Evolutionary conservation across 345 rosid species (phyloP).

Genomic region (Kandelia obovata): DNA sequence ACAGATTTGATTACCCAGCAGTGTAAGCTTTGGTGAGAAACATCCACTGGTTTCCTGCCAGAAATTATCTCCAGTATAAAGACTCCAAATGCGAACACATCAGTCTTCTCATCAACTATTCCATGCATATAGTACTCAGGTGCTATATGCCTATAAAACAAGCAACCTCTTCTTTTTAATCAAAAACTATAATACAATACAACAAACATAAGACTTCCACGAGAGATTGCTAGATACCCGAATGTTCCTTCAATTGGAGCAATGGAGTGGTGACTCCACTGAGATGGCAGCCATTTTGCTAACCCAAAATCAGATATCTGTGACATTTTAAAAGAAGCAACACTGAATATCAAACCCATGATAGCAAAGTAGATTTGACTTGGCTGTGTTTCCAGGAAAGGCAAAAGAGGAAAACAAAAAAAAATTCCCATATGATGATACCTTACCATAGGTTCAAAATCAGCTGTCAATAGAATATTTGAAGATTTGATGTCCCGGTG

Average conservation of each 20-base stretch:
- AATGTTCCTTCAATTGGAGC: conserved; percentile 99
- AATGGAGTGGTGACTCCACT: conserved; percentile 97
- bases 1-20: conserved; percentile 57
- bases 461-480: conserved; percentile 69
- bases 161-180: conserved; percentile 2
- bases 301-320: conserved; percentile 95
- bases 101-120: conserved; percentile 95
- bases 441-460: conserved; percentile 74
- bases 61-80: conserved; percentile 82
- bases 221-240: conserved; percentile 45
- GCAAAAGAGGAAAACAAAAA: not conserved
- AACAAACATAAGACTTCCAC: too few relatives aligned
- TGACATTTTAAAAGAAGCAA: not conserved
- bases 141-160: conserved; percentile 63
- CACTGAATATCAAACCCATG: not conserved
- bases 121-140: conserved; percentile 98
- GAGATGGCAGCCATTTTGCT: conserved; percentile 98
- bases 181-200: not conserved
- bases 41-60: conserved; percentile 84
- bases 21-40: conserved; percentile 85
- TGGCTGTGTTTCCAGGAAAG: too few relatives aligned
- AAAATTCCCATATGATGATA: conserved; percentile 12
- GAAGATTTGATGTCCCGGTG: conserved; percentile 97
- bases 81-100: conserved; percentile 95
- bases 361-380: not conserved